A percentile compares a stretch with the other conserved stretches of the same genome.
Evolutionary conservation across 2,329 filamentous ascomycete species (phyloP).

Genomic region (Lasiodiplodia sp.): DNA sequence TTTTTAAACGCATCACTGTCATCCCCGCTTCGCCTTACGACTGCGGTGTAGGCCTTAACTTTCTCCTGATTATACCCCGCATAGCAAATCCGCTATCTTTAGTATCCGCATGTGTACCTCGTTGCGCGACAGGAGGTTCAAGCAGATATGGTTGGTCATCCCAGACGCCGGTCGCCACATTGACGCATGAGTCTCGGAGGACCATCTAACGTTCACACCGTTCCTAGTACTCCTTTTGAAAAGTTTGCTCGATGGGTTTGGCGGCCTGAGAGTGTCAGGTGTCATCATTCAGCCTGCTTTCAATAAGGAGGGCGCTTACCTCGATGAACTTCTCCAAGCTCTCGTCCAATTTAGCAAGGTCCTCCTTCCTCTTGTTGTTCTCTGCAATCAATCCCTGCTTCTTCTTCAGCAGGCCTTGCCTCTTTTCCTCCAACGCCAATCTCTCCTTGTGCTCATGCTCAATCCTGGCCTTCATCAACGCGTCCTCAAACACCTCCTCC

Average conservation of each 20-base stretch:
- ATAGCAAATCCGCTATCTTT: not conserved
- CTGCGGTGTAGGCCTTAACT: not conserved
- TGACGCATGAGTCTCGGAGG: not conserved
- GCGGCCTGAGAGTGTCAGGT: slow-evolving; percentile 66
- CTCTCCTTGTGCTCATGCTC: slow-evolving; percentile 88
- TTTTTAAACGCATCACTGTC: not conserved
- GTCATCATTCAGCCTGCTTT: not conserved
- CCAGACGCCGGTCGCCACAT: slow-evolving; percentile 15
- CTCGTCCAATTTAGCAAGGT: slow-evolving; percentile 87
- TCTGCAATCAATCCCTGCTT: slow-evolving; percentile 74
- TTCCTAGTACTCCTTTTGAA: slow-evolving; percentile 71
- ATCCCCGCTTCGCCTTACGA: not conserved
- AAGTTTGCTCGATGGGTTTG: slow-evolving; percentile 85
- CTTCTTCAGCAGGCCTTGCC: slow-evolving; percentile 68
- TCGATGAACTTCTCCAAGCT: slow-evolving; percentile 95
- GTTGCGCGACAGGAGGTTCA: not conserved
- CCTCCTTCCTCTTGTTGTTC: slow-evolving; percentile 93
- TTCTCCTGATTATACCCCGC: not conserved
- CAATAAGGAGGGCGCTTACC: slow-evolving; percentile 57
- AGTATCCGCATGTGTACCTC: not conserved
- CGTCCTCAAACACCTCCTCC: slow-evolving; percentile 82
- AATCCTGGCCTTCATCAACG: slow-evolving; percentile 88
- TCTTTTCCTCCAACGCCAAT: slow-evolving; percentile 82
- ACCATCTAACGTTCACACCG: not conserved
- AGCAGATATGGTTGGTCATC: not conserved